These are phyloP conservation scores for Monosporozyma servazzii DNA, from an alignment of 805 yeast genomes.

Conservation along the genomic window DNA sequence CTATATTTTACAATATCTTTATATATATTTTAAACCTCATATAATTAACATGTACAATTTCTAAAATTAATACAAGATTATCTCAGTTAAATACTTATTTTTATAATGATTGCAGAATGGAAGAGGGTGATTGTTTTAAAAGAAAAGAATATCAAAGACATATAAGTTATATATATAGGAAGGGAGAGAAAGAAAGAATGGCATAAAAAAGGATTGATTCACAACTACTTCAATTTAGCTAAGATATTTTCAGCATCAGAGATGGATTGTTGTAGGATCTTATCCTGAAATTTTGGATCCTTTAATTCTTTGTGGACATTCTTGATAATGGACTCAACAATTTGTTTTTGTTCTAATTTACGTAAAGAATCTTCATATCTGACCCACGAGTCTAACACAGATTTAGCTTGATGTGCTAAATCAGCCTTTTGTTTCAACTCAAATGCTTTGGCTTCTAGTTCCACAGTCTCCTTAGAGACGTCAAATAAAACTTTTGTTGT, in stretches of 20 bases:
- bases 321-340: slow-evolving; percentile 74
- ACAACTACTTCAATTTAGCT: slow-evolving; percentile 30
- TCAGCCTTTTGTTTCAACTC: slow-evolving; percentile 87
- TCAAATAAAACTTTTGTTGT: slow-evolving; percentile 89
- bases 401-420: slow-evolving; percentile 82
- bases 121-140: background rate
- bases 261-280: slow-evolving; percentile 81
- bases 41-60: slow-evolving; percentile 11
- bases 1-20: background rate
- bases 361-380: slow-evolving; percentile 95
- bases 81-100: background rate
- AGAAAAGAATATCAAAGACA: slow-evolving; percentile 8
- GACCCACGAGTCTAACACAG: slow-evolving; percentile 97
- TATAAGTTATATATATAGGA: background rate
- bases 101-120: background rate
- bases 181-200: background rate
- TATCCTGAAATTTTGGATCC: slow-evolving; percentile 89
- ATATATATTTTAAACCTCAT: background rate
- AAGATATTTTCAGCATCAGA: slow-evolving; percentile 86
- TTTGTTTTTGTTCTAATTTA: slow-evolving; percentile 90
- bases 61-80: slow-evolving; percentile 2
- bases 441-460: slow-evolving; percentile 88
- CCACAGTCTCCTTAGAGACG: slow-evolving; percentile 92
- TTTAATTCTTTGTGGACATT: slow-evolving; percentile 79
- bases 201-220: background rate